These are phyloP conservation scores for Dovyalis caffra DNA, from an alignment of 345 rosid genomes.

Conservation along the genomic window DNA sequence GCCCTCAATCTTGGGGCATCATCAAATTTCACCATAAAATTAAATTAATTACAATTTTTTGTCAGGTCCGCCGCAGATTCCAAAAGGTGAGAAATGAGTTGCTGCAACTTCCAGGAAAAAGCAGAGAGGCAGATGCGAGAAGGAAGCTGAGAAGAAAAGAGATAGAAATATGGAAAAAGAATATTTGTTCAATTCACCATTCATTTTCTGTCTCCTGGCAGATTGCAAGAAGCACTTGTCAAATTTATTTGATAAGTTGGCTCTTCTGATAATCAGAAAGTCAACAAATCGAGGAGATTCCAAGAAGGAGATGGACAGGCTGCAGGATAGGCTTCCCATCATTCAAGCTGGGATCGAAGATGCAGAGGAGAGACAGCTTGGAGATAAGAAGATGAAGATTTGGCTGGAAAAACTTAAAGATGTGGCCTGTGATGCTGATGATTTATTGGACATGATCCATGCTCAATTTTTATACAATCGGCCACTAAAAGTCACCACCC, in stretches of 20 bases:
- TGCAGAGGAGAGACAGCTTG: constrained; percentile 21
- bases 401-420: constrained; percentile 23
- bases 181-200: too few relatives aligned
- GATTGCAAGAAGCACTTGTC: constrained; percentile 1
- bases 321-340: neutral
- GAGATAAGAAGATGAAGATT: constrained; percentile 10
- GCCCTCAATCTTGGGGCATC: too few relatives aligned
- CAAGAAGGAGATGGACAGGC: constrained; percentile 4
- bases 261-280: neutral
- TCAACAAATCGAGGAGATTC: neutral
- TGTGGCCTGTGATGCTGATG: constrained; percentile 18
- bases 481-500: neutral
- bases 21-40: too few relatives aligned
- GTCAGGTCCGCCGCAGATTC: too few relatives aligned
- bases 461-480: neutral
- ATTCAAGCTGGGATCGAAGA: constrained; percentile 25
- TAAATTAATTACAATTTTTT: too few relatives aligned
- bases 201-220: too few relatives aligned
- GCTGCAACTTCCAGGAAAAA: too few relatives aligned
- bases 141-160: too few relatives aligned
- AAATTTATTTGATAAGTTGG: constrained; percentile 18
- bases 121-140: too few relatives aligned
- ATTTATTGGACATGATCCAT: constrained; percentile 11
- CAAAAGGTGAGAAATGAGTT: too few relatives aligned
- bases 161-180: too few relatives aligned